Evolutionary conservation across 2,329 filamentous ascomycete genomes (phyloP).

Genomic region (Fusarium tjaetaba): DNA sequence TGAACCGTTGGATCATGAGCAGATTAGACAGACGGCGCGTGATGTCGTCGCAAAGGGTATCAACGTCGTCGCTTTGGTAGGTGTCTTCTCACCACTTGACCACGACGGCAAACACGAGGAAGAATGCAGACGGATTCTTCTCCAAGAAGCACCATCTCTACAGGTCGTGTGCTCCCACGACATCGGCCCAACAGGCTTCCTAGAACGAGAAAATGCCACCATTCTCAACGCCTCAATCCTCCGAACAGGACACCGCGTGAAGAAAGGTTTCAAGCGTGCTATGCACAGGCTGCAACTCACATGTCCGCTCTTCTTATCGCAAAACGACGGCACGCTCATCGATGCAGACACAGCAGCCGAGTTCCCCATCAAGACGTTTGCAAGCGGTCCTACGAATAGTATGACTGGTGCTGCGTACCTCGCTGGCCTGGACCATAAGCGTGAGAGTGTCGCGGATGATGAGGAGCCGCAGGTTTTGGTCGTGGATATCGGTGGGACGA

Average conservation of each 20-base stretch:
- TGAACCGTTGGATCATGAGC: conserved; percentile 47
- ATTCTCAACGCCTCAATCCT: conserved; percentile 65
- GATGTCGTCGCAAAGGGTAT: conserved; percentile 51
- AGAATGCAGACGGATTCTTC: conserved; percentile 50
- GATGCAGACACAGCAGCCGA: conserved; percentile 58
- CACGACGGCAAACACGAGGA: conserved; percentile 54
- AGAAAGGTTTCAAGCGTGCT: conserved; percentile 58
- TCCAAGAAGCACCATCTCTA: conserved; percentile 47
- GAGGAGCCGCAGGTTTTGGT: conserved; percentile 55
- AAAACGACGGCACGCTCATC: conserved; percentile 64
- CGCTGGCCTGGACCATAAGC: conserved; percentile 54
- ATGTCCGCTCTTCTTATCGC: conserved; percentile 60
- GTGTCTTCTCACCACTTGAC: conserved; percentile 59
- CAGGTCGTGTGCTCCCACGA: conserved; percentile 55
- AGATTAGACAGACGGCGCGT: conserved; percentile 49
- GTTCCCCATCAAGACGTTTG: conserved; percentile 63
- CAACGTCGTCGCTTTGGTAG: conserved; percentile 53
- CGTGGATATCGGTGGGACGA: conserved; percentile 70
- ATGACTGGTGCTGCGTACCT: conserved; percentile 65
- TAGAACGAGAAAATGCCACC: conserved; percentile 63
- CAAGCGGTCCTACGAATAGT: conserved; percentile 64
- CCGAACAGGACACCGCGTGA: conserved; percentile 57
- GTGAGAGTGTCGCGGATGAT: background rate
- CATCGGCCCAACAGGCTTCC: conserved; percentile 56
- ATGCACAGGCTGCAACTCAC: conserved; percentile 53